phyloP scores from a whole-genome alignment of 169 alveolate species.

The Cryptosporidium ryanae region DNA sequence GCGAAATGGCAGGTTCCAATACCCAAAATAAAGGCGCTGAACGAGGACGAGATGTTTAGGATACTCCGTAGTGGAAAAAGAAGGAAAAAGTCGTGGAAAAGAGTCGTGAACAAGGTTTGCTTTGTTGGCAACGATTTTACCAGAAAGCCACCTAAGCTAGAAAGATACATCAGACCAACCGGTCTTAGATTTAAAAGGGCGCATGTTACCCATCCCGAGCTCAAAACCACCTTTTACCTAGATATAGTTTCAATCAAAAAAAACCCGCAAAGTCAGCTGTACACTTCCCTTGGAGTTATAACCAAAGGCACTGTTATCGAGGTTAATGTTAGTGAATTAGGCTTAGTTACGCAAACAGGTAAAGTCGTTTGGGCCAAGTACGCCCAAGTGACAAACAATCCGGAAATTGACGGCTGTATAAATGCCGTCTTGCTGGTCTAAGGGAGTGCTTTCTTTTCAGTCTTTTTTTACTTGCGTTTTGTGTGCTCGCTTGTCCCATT shows the following conservation, averaged over 20 bases:
- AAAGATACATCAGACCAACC: conserved; percentile 97
- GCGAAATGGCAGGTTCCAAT: conserved; percentile 99
- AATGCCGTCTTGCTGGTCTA: conserved; percentile 97
- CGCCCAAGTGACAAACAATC: conserved; percentile 99
- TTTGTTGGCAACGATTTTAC: conserved; percentile 98
- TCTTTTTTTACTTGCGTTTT: background rate
- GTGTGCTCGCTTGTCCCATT: background rate
- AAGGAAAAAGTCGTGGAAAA: conserved; percentile 97
- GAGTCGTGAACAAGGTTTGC: conserved; percentile 97
- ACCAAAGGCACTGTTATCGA: conserved; percentile 98
- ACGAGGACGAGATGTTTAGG: conserved; percentile 92
- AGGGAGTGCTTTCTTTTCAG: background rate
- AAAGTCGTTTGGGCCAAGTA: conserved; percentile 99
- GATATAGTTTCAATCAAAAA: conserved; percentile 97
- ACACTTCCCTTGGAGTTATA: conserved; percentile 97
- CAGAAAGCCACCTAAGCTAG: conserved; percentile 99
- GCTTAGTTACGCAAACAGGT: conserved; percentile 98
- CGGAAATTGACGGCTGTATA: conserved; percentile 99
- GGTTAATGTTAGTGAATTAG: conserved; percentile 98
- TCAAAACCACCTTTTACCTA: conserved; percentile 94
- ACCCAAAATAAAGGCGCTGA: conserved; percentile 94
- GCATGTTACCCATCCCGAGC: conserved; percentile 98
- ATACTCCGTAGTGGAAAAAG: conserved; percentile 95
- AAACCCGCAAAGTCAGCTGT: conserved; percentile 96
- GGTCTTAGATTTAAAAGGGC: conserved; percentile 98